Evolutionary conservation across 768 basidiomycete species (phyloP).

Genomic region (Macrolepiota fuliginosa): DNA sequence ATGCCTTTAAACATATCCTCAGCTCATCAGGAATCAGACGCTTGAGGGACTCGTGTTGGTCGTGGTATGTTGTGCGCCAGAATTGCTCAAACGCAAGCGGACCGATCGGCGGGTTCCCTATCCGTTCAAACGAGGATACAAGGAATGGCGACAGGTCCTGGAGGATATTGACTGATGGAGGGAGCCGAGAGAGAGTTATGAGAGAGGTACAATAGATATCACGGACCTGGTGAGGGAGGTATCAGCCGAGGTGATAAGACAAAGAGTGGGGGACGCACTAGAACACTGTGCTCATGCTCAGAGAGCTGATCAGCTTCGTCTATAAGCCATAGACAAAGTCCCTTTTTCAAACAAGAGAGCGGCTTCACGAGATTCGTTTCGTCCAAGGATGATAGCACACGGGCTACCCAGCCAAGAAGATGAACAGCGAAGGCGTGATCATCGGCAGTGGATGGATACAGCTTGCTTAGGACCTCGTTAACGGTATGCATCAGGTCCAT

Average conservation of each 20-base stretch:
- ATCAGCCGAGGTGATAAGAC: neutral
- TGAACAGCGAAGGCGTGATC: conserved; percentile 22
- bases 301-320: conserved; percentile 40
- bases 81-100: conserved; percentile 53
- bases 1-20: conserved; percentile 42
- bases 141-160: conserved; percentile 43
- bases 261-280: conserved; percentile 35
- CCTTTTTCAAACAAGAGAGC: conserved; percentile 33
- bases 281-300: conserved; percentile 41
- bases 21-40: conserved; percentile 39
- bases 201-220: conserved; percentile 46
- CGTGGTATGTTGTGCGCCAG: conserved; percentile 57
- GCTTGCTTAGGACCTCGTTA: conserved; percentile 26
- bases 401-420: conserved; percentile 33
- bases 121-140: conserved; percentile 45
- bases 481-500: conserved; percentile 25
- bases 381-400: conserved; percentile 27
- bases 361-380: conserved; percentile 28
- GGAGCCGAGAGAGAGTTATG: conserved; percentile 31
- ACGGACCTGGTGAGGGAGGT: conserved; percentile 23
- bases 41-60: conserved; percentile 32
- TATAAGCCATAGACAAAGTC: conserved; percentile 51
- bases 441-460: conserved; percentile 34
- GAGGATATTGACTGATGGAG: conserved; percentile 40
- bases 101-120: conserved; percentile 45